Percentiles rank a stretch among this genome's conserved stretches.
Conservation (phyloP, 768 basidiomycete genomes). For the Tylopilus cervinicoccineus region DNA sequence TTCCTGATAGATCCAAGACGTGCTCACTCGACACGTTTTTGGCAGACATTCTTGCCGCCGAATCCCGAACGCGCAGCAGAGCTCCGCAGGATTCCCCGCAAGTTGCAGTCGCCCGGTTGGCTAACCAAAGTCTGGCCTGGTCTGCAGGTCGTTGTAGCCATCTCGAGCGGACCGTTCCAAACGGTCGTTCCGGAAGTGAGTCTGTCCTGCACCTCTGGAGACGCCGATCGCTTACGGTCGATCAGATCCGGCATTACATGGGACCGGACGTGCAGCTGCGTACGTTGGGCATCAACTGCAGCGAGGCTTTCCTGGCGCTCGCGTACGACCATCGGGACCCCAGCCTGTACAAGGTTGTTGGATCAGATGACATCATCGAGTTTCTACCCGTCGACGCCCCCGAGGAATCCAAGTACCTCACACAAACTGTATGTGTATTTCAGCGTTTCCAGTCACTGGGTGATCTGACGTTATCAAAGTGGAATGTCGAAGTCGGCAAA, state of each 20-base stretch:
- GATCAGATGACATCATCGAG: slow-evolving; percentile 24
- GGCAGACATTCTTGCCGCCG: slow-evolving; percentile 16
- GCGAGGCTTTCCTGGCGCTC: slow-evolving; percentile 21
- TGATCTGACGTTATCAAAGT: slow-evolving; percentile 11
- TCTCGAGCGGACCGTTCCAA: slow-evolving; percentile 21
- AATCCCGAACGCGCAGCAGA: slow-evolving; percentile 14
- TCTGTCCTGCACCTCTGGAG: not conserved
- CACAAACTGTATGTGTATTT: slow-evolving; percentile 12
- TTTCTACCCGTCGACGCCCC: slow-evolving; percentile 16
- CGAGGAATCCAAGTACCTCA: slow-evolving; percentile 19
- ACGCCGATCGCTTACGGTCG: not conserved
- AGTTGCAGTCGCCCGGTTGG: slow-evolving; percentile 13
- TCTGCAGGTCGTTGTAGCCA: slow-evolving; percentile 13
- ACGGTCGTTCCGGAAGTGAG: slow-evolving; percentile 22
- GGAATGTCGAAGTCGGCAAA: slow-evolving; percentile 17
- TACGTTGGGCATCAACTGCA: slow-evolving; percentile 21
- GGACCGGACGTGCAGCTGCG: slow-evolving; percentile 19
- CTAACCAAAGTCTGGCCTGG: slow-evolving; percentile 20
- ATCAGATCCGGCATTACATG: slow-evolving; percentile 16
- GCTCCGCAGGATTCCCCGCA: slow-evolving; percentile 10
- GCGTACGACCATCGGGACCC: slow-evolving; percentile 22
- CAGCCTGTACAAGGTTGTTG: slow-evolving; percentile 20
- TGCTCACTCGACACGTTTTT: not conserved
- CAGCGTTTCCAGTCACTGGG: not conserved
- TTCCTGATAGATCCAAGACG: not conserved